Conservation (phyloP, 805 yeast species). For the Yarrowia alimentaria region DNA sequence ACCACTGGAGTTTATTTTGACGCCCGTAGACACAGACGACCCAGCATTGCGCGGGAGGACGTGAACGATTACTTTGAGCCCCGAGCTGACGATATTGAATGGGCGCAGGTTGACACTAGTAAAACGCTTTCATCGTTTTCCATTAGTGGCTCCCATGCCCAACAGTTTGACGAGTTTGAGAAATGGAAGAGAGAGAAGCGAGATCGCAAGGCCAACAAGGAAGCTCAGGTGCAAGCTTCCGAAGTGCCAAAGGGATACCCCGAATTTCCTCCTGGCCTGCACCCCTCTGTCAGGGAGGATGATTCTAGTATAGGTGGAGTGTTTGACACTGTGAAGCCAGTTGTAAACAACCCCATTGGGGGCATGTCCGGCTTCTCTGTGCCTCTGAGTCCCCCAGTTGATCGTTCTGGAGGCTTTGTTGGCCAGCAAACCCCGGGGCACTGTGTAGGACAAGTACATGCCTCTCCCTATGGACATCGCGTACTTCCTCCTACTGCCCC, state of each 20-base stretch:
- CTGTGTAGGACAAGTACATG: too few relatives aligned
- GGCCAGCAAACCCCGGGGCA: too few relatives aligned
- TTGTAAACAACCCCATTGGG: too few relatives aligned
- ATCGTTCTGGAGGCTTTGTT: not conserved
- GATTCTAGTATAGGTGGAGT: too few relatives aligned
- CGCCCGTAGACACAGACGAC: conserved; percentile 10
- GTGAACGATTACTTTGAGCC: not conserved
- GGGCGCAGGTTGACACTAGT: conserved; percentile 10
- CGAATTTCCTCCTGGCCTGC: too few relatives aligned
- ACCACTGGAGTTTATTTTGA: conserved; percentile 27
- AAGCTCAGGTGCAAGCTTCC: too few relatives aligned
- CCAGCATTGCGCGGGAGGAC: not conserved
- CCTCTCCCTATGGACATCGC: too few relatives aligned
- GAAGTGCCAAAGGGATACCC: conserved; percentile 18
- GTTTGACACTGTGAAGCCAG: too few relatives aligned
- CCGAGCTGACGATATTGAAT: not conserved
- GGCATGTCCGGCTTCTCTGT: too few relatives aligned
- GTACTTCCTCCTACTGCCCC: too few relatives aligned
- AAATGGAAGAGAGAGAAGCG: not conserved
- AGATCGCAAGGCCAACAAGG: too few relatives aligned
- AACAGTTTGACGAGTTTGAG: not conserved
- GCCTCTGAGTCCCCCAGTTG: conserved; percentile 9
- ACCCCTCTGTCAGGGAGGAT: too few relatives aligned
- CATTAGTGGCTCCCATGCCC: conserved; percentile 9
- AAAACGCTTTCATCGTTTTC: conserved; percentile 3